Conservation (phyloP, 2,329 filamentous ascomycete species). For the Bretziella fagacearum region DNA sequence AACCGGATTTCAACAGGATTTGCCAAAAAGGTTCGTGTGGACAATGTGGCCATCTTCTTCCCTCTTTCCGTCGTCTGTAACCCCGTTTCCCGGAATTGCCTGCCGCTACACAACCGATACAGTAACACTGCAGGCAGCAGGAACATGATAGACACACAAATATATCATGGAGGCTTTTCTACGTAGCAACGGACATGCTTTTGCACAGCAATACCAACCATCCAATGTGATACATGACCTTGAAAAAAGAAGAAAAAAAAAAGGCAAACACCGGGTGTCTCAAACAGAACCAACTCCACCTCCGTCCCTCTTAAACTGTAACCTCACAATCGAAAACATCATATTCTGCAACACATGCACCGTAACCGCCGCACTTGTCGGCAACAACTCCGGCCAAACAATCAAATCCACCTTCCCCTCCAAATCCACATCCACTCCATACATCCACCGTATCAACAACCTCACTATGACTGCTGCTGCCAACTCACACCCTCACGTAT, state of each 20-base stretch:
- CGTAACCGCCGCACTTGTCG: constrained; percentile 47
- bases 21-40: no score
- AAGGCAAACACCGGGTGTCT: neutral
- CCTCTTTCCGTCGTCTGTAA: no score
- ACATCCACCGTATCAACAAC: constrained; percentile 39
- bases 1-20: no score
- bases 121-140: no score
- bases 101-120: no score
- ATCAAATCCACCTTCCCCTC: constrained; percentile 48
- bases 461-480: constrained; percentile 43
- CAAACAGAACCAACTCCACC: neutral
- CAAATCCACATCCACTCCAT: constrained; percentile 43
- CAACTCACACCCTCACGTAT: constrained; percentile 53
- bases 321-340: constrained; percentile 50
- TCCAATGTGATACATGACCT: no score
- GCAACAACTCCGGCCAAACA: constrained; percentile 50
- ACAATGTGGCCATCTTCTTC: no score
- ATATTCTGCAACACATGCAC: constrained; percentile 56
- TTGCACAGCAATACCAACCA: no score
- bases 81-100: no score
- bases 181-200: no score
- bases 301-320: constrained; percentile 37
- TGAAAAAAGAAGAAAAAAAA: neutral
- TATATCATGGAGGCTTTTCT: no score
- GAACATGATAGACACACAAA: no score